Evolutionary conservation across 2,329 filamentous ascomycete genomes (phyloP).

Genomic region (Curvularia lunata): DNA sequence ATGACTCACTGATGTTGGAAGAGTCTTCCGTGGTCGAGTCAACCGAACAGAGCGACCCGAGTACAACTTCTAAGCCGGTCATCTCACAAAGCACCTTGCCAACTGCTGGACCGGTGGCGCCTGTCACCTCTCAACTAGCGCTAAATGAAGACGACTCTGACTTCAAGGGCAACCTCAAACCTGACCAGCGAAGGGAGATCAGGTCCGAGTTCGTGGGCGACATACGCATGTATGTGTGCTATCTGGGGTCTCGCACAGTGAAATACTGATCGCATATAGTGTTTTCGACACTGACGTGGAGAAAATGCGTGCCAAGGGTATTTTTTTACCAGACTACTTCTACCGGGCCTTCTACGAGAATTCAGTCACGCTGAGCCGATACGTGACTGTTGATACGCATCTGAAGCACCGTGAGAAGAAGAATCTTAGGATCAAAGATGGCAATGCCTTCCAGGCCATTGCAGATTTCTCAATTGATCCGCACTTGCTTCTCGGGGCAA

Average conservation of each 20-base stretch:
- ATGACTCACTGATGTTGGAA: neutral
- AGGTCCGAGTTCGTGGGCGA: neutral
- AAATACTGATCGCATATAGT: neutral
- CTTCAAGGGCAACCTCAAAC: neutral
- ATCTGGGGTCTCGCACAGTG: no score
- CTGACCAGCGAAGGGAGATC: neutral
- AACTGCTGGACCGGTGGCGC: neutral
- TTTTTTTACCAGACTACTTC: conserved; percentile 9
- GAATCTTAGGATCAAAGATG: conserved; percentile 6
- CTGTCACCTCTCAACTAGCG: neutral
- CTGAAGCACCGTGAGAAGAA: conserved; percentile 13
- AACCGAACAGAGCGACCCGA: neutral
- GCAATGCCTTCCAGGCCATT: conserved; percentile 26
- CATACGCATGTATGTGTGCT: neutral
- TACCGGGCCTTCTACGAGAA: conserved; percentile 22
- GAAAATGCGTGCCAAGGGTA: neutral
- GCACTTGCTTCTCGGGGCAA: conserved; percentile 16
- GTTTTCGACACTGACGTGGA: neutral
- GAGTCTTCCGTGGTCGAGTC: no score
- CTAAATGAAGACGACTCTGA: neutral
- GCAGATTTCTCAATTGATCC: conserved; percentile 15
- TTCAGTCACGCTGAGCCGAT: conserved; percentile 20
- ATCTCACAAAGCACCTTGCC: neutral
- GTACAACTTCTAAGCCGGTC: neutral
- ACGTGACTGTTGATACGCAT: conserved; percentile 19